phyloP scores from a whole-genome alignment of 495 filamentous ascomycete species.

The Penicillium taxi region DNA sequence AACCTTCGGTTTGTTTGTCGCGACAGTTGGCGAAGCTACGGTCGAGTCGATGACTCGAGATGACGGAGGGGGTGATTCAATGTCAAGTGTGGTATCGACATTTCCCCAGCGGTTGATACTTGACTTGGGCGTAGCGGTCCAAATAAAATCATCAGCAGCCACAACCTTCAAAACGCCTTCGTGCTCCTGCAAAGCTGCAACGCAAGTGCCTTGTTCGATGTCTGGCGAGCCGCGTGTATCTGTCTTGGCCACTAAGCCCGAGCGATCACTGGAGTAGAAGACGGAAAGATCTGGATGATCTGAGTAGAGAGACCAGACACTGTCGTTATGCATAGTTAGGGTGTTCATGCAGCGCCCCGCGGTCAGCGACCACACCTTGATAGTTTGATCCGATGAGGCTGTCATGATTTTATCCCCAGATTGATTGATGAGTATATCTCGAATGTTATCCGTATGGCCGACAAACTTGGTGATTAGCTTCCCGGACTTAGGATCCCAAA shows the following conservation, averaged over 20 bases:
- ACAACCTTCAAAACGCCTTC: slow-evolving; percentile 83
- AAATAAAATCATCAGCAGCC: slow-evolving; percentile 70
- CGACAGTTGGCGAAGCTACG: slow-evolving; percentile 1
- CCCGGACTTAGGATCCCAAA: slow-evolving; percentile 89
- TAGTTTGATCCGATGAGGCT: slow-evolving; percentile 89
- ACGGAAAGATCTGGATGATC: slow-evolving; percentile 76
- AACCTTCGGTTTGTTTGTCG: slow-evolving; percentile 41
- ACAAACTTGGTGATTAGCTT: slow-evolving; percentile 93
- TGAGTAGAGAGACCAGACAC: slow-evolving; percentile 93
- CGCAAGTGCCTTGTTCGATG: slow-evolving; percentile 79
- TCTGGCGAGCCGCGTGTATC: slow-evolving; percentile 72
- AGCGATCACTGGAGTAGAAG: slow-evolving; percentile 90
- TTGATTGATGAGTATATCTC: slow-evolving; percentile 81
- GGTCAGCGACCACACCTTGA: slow-evolving; percentile 95
- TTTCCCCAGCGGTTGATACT: slow-evolving; percentile 93
- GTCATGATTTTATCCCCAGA: slow-evolving; percentile 87
- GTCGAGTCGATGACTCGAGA: slow-evolving; percentile 37
- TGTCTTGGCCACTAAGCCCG: slow-evolving; percentile 88
- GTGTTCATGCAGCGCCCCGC: slow-evolving; percentile 95
- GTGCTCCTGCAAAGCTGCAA: slow-evolving; percentile 85
- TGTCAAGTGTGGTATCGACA: slow-evolving; percentile 62
- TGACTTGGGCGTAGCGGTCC: slow-evolving; percentile 89
- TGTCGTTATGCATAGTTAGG: slow-evolving; percentile 96
- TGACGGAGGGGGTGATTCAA: slow-evolving; percentile 48
- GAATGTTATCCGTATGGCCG: slow-evolving; percentile 94